Evolutionary conservation across 192 early-diverging fungal species (phyloP).

Genomic region (Piromyces finnis): DNA sequence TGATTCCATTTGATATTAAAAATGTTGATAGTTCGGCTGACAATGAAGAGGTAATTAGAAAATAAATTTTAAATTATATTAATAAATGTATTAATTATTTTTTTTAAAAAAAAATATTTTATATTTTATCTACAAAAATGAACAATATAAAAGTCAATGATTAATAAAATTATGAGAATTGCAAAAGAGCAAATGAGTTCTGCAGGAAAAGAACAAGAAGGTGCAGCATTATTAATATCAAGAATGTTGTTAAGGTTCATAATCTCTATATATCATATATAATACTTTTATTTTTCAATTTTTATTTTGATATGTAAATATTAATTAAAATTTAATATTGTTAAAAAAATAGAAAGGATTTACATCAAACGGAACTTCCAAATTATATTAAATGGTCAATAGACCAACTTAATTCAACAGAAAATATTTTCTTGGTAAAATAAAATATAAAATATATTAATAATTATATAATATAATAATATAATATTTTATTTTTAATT

Average conservation of each 20-base stretch:
- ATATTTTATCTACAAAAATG: not conserved
- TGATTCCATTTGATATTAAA: conserved; percentile 88
- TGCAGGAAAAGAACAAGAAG: conserved; percentile 76
- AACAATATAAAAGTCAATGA: conserved; percentile 23
- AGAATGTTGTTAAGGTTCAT: conserved; percentile 59
- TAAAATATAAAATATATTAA: not conserved
- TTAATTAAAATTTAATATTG: too few species aligned
- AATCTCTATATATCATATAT: conserved; percentile 24
- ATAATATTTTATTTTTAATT: not conserved
- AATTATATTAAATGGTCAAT: conserved; percentile 33
- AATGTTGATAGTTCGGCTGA: conserved; percentile 51
- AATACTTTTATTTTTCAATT: too few species aligned
- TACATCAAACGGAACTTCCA: not conserved
- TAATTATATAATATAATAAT: not conserved
- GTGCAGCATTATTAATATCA: conserved; percentile 59
- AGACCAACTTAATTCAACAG: conserved; percentile 5
- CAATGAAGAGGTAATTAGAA: conserved; percentile 5
- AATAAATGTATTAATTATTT: too few species aligned
- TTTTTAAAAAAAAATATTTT: too few species aligned
- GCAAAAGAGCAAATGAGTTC: conserved; percentile 46
- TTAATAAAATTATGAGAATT: conserved; percentile 45
- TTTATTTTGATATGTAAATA: conserved; percentile 47
- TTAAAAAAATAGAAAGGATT: not conserved
- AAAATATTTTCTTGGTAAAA: conserved; percentile 31
- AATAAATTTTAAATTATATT: not conserved